Conservation (phyloP, 306 rosid species). For the Pachyrhizus erosus region DNA sequence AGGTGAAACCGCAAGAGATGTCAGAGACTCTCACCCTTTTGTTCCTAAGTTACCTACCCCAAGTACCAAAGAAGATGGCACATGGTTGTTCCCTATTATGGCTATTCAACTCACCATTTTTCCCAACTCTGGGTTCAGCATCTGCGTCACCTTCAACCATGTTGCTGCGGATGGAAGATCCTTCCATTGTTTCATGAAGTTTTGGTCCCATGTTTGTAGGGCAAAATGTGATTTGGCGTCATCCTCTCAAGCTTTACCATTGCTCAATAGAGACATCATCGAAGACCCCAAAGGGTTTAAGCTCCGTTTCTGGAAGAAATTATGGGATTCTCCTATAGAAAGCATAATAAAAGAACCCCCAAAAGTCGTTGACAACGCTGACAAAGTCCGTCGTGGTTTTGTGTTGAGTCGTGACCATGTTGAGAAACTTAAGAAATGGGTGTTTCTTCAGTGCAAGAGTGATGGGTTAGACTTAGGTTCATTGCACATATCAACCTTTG, state of each 20-base stretch:
- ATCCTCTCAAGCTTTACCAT: neutral
- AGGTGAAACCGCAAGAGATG: neutral
- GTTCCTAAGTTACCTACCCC: neutral
- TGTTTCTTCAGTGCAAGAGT: neutral
- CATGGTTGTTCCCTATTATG: neutral
- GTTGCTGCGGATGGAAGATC: neutral
- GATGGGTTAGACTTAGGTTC: neutral
- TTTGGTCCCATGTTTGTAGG: neutral
- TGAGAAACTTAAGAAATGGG: neutral
- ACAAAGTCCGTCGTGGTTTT: neutral
- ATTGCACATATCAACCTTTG: neutral
- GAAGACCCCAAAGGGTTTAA: neutral
- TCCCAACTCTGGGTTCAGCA: neutral
- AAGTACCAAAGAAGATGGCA: neutral
- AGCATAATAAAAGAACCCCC: neutral
- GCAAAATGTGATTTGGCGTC: neutral
- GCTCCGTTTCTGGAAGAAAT: neutral
- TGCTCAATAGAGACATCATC: neutral
- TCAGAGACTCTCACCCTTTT: neutral
- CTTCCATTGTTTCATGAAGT: neutral
- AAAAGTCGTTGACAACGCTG: neutral
- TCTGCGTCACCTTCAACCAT: neutral
- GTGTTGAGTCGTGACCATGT: neutral
- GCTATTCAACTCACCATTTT: neutral
- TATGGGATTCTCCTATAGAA: neutral